A percentile compares a stretch with the other conserved stretches of the same genome.
These are phyloP conservation scores for Glycine soja DNA, from an alignment of 306 rosid genomes.

Conservation along the genomic window DNA sequence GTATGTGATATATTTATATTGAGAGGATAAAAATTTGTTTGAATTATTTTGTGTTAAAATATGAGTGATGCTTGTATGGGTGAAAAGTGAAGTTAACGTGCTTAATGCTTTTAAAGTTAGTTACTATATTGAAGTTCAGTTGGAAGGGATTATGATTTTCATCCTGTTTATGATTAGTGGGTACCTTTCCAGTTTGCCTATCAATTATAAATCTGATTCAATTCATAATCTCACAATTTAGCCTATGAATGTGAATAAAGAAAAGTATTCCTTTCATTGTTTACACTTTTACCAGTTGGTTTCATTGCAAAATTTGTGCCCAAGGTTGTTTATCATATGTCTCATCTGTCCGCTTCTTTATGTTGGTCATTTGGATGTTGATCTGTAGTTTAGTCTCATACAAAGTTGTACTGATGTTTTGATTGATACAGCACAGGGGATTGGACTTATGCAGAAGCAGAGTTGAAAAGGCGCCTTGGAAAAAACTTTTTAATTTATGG, in stretches of 20 bases:
- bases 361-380: conserved; percentile 35
- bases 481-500: conserved; percentile 84
- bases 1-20: conserved; percentile 52
- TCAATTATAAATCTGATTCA: conserved; percentile 39
- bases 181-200: conserved; percentile 21
- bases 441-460: conserved; percentile 91
- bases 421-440: conserved; percentile 80
- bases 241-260: conserved; percentile 28
- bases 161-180: conserved; percentile 6
- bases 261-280: not conserved
- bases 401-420: conserved; percentile 48
- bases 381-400: conserved; percentile 36
- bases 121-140: conserved; percentile 12
- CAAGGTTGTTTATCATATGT: conserved; percentile 12
- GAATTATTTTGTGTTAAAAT: conserved; percentile 8
- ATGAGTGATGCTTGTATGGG: conserved; percentile 1
- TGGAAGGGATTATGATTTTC: conserved; percentile 25
- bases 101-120: conserved; percentile 8
- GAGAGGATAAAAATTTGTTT: conserved; percentile 14
- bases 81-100: conserved; percentile 25
- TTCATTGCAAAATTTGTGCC: conserved; percentile 14
- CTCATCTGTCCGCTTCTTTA: conserved; percentile 19
- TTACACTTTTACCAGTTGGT: conserved; percentile 11
- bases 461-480: conserved; percentile 82
- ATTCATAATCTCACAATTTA: conserved; percentile 17